Evolutionary conservation across 306 rosid species (phyloP).

Genomic region (Boehmeria nivea): DNA sequence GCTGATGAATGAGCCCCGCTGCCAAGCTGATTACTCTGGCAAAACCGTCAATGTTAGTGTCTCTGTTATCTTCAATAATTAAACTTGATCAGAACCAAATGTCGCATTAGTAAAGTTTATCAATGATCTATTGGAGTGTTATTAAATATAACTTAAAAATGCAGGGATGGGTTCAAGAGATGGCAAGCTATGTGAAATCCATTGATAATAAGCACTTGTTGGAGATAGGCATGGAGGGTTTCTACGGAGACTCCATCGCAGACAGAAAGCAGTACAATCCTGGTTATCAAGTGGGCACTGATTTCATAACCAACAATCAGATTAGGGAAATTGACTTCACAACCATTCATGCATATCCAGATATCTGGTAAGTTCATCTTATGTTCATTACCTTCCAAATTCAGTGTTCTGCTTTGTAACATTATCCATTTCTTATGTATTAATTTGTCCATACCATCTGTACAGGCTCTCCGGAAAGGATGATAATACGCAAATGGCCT

Average conservation of each 20-base stretch:
- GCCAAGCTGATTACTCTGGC: conserved; percentile 46
- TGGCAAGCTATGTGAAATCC: conserved; percentile 48
- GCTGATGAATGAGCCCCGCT: conserved; percentile 55
- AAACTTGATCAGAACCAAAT: no score
- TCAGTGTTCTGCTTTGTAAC: no score
- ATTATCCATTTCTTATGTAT: no score
- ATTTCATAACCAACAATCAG: conserved; percentile 39
- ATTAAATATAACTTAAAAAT: no score
- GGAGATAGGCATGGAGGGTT: conserved; percentile 67
- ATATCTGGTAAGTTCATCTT: conserved; percentile 40
- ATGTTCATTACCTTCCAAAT: no score
- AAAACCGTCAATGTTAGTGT: conserved; percentile 30
- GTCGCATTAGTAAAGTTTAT: not conserved
- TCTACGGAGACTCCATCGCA: conserved; percentile 45
- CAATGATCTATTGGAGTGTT: no score
- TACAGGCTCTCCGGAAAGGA: conserved; percentile 36
- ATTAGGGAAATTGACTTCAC: conserved; percentile 44
- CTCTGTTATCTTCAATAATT: no score
- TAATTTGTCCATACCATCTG: no score
- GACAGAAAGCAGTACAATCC: conserved; percentile 49
- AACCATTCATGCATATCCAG: conserved; percentile 56
- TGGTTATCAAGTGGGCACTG: conserved; percentile 45
- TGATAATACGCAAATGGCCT: conserved; percentile 29
- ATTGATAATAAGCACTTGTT: conserved; percentile 45
- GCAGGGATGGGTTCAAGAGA: conserved; percentile 62